Evolutionary conservation across 306 rosid species (phyloP).

Genomic region (Inga leiocalycina): DNA sequence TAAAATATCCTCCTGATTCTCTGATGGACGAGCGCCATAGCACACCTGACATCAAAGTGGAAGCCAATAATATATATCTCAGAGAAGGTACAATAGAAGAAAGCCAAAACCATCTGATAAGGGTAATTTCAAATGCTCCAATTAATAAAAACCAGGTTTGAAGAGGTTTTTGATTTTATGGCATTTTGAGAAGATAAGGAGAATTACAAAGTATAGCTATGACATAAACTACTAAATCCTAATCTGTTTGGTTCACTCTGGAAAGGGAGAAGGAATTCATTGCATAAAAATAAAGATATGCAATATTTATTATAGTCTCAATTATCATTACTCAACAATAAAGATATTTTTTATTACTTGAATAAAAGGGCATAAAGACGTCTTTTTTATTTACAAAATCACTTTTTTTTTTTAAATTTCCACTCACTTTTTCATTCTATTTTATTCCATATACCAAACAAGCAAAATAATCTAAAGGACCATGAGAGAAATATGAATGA

Average conservation of each 20-base stretch:
- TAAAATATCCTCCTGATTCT: slow-evolving; percentile 86
- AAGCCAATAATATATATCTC: slow-evolving; percentile 15
- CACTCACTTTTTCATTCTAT: neutral
- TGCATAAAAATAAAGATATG: neutral
- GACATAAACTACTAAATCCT: neutral
- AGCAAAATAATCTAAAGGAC: slow-evolving; percentile 8
- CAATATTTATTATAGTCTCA: neutral
- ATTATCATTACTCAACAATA: neutral
- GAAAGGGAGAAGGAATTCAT: neutral
- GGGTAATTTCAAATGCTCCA: neutral
- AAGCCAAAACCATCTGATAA: slow-evolving; percentile 28
- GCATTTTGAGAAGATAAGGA: neutral
- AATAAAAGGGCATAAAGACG: neutral
- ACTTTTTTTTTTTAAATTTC: neutral
- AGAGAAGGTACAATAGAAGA: slow-evolving; percentile 12
- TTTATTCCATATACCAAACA: neutral
- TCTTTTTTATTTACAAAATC: neutral
- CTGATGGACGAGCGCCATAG: slow-evolving; percentile 96
- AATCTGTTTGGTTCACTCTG: neutral
- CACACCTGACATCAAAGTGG: slow-evolving; percentile 64
- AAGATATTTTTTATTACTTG: neutral
- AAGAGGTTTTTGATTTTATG: neutral
- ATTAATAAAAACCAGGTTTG: neutral
- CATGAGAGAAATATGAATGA: slow-evolving; percentile 4
- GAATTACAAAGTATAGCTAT: slow-evolving; percentile 28